These are phyloP conservation scores for Phytophthora litchii DNA, from an alignment of 352 stramenopile genomes.

Conservation along the genomic window DNA sequence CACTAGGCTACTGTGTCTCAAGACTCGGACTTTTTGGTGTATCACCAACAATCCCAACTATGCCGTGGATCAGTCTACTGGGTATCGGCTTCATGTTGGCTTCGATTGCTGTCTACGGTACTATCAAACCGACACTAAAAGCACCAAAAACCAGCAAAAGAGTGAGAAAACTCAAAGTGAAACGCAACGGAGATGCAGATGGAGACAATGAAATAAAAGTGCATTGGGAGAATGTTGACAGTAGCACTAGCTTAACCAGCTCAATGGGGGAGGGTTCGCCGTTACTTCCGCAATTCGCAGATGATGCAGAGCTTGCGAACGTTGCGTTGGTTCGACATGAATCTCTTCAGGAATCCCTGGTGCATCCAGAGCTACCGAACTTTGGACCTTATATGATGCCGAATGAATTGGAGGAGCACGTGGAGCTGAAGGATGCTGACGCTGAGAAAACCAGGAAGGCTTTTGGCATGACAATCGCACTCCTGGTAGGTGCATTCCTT, in stretches of 20 bases:
- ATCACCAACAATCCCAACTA: conserved; percentile 59
- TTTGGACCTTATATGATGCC: conserved; percentile 84
- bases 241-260: conserved; percentile 27
- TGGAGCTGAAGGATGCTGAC: conserved; percentile 49
- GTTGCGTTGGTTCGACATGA: conserved; percentile 35
- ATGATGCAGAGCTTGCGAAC: conserved; percentile 15
- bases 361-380: conserved; percentile 82
- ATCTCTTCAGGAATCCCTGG: conserved; percentile 58
- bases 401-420: conserved; percentile 62
- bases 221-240: conserved; percentile 18
- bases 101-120: conserved; percentile 80
- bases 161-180: conserved; percentile 15
- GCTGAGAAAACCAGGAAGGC: conserved; percentile 65
- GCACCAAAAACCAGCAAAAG: conserved; percentile 23
- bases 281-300: conserved; percentile 41
- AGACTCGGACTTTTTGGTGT: conserved; percentile 77
- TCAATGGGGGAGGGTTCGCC: conserved; percentile 42
- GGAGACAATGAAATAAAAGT: conserved; percentile 7
- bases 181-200: background rate
- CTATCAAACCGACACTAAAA: conserved; percentile 73
- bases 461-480: conserved; percentile 65
- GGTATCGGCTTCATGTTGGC: conserved; percentile 82
- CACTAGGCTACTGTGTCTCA: conserved; percentile 80
- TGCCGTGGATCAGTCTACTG: conserved; percentile 57
- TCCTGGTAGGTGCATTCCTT: conserved; percentile 73